Base-by-base conservation (phyloP, 1,139 yeast genomes). In the Debaryomyces sp. region DNA sequence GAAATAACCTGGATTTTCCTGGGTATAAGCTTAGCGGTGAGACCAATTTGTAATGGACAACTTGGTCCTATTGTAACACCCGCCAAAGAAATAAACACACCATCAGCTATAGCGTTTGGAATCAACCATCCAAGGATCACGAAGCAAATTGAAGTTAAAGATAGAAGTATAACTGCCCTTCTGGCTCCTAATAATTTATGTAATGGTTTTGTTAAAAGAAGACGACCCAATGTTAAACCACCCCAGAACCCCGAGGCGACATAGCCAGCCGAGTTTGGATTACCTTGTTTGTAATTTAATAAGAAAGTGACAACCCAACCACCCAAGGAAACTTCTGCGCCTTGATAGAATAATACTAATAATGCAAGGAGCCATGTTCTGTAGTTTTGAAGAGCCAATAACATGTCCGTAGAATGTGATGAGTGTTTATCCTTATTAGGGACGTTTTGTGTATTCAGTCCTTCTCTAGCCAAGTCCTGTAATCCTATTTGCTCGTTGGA, bases 191-290 rank as follows among this genome's bases (percentile, higher is more conserved):
- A 46, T n/a, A 54, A 54, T 26, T 66, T 67, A 52, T 78, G 78
- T 10, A 76, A 55, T 1, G 68, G 66, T 21, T 73, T 61, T 2
- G 82, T 77, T 26, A 84, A 65, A 6, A 73, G 52, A 26, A 85
- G 65, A 45, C 91, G 63, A 1, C 90, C 90, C 3, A 82, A 34
- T 0, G 89, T 83, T 32, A 86, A 67, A 6, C 91, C 92, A 10
- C 77, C 82, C 91, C 90, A 86, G 56, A 80, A 84, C 0, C 90
- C 90, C 7, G 89, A 81, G 2, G 87, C 80, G 27, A 84, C 85
- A 58, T 84, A 85, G 15, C 90, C 89, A 48, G 78, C 76, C 4
- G 77, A 64, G 0, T 60, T 53, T 15, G 17, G 17, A 45, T 69
- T 63, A 1, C 84, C 87, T 41, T 72, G 68, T 41, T 89, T 72